Conservation (phyloP, 1,284 basidiomycete genomes). For the Leccinum angustisporum region DNA sequence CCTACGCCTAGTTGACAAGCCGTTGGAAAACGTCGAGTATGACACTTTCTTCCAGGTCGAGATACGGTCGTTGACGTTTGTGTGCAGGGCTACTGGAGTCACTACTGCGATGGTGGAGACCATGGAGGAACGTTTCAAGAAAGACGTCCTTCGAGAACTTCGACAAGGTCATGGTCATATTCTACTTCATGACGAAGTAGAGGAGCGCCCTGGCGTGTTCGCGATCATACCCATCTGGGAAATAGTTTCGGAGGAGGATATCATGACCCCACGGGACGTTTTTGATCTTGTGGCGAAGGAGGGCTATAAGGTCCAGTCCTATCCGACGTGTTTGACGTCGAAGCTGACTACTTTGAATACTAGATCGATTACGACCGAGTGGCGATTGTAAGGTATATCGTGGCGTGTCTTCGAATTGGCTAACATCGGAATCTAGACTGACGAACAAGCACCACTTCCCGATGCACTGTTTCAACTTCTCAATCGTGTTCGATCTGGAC, state of each 20-base stretch:
- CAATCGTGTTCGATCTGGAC: constrained; percentile 65
- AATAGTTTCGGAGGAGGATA: constrained; percentile 78
- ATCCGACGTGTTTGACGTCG: background rate
- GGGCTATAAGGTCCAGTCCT: constrained; percentile 60
- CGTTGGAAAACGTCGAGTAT: constrained; percentile 91
- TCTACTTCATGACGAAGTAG: constrained; percentile 93
- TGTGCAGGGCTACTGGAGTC: constrained; percentile 84
- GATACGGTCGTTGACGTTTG: background rate
- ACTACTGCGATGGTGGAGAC: constrained; percentile 89
- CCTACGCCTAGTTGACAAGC: constrained; percentile 85
- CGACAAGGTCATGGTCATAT: constrained; percentile 76
- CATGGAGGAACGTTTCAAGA: constrained; percentile 91
- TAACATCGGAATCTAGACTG: constrained; percentile 61
- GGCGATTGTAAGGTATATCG: constrained; percentile 64
- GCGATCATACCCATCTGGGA: constrained; percentile 90
- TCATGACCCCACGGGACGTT: constrained; percentile 91
- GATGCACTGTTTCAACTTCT: constrained; percentile 79
- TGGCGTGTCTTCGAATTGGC: background rate
- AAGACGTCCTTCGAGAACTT: constrained; percentile 85
- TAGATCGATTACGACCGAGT: constrained; percentile 87
- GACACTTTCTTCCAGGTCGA: constrained; percentile 25
- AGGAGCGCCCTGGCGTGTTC: constrained; percentile 89
- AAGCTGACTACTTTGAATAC: constrained; percentile 11
- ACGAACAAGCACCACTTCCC: constrained; percentile 93
- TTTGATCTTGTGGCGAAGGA: constrained; percentile 74